Base-by-base conservation (phyloP, 1,284 basidiomycete genomes). In the Tylopilus sp. region DNA sequence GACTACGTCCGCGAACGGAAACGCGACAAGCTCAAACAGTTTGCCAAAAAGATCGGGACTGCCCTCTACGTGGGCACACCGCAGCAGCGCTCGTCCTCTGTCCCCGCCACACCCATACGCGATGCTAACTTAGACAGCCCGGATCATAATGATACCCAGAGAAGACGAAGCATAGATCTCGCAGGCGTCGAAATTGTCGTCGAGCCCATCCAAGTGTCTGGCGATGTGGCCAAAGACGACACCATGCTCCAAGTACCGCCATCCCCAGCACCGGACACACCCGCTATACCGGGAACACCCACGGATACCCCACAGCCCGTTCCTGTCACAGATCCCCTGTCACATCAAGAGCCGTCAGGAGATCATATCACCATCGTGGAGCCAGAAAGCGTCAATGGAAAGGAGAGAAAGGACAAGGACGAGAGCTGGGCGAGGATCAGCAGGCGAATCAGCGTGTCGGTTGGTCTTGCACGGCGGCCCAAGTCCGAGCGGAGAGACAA, bases 21-120 rank as follows among this genome's bases (percentile, higher is more conserved):
- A 72, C 81, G 90, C 45, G 86, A 92, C 70, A 78, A 81, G 48
- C 73, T 93, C 57, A 85, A 82, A 66, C 83, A 80, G 39, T 73
- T 93, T 45, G 86, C 86, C n/a, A 81, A 82, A 62, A 78, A 80
- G 61, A 72, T 91, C 50, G 52, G 63, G 2, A 62, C 66, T 9
- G 69, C 69, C 0, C 43, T 71, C 14, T 50, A 61, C 29, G 56
- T 56, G 1, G 59, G 39, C 0, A 39, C 39, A 29, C 68, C 73
- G 0, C 68, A 72, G 4, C 76, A 70, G 19, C 74, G 82, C 20
- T 71, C 82, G 15, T 78, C 76, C 2, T 82, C 80, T 11, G 80
- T 83, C 14, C 81, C 82, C 1, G 78, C 82, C 1, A 77, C 70
- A 11, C 77, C 78, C 64, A 26, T 61, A 47, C 50, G 64, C 44